These are phyloP conservation scores for Endocalyx cinctus DNA, from an alignment of 2,329 filamentous ascomycete genomes.

Conservation along the genomic window DNA sequence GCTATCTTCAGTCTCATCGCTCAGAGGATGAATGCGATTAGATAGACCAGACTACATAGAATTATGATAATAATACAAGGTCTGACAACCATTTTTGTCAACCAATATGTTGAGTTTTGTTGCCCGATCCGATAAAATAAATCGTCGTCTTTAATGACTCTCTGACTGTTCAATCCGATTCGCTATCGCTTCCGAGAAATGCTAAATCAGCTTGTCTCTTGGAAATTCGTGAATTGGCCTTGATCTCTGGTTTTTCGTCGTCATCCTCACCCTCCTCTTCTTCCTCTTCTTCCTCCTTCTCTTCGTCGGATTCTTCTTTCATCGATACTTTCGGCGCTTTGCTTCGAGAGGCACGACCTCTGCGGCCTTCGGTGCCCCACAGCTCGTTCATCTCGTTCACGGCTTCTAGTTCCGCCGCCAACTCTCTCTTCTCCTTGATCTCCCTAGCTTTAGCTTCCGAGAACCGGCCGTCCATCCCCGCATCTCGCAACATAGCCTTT, in stretches of 20 bases:
- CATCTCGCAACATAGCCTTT: conserved; percentile 69
- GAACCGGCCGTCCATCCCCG: conserved; percentile 85
- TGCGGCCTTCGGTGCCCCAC: conserved; percentile 60
- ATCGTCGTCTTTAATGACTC: background rate
- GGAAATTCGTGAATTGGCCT: conserved; percentile 32
- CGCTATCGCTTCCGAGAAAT: conserved; percentile 66
- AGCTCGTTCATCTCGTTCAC: conserved; percentile 75
- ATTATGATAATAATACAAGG: too few relatives aligned
- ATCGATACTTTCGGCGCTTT: conserved; percentile 29
- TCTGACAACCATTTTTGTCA: too few relatives aligned
- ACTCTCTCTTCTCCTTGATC: conserved; percentile 83
- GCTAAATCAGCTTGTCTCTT: conserved; percentile 50
- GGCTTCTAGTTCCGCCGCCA: conserved; percentile 77
- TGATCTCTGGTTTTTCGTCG: conserved; percentile 19
- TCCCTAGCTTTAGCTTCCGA: conserved; percentile 77
- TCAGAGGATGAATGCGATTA: conserved; percentile 67
- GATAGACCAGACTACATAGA: conserved; percentile 12
- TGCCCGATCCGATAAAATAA: conserved; percentile 1
- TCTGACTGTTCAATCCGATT: conserved; percentile 46
- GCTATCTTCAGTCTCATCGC: conserved; percentile 91
- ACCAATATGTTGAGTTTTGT: too few relatives aligned
- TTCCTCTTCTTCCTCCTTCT: conserved; percentile 26
- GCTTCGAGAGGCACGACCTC: conserved; percentile 38
- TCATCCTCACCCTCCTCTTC: conserved; percentile 31
- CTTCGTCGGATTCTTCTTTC: conserved; percentile 34